Conservation (phyloP, 2,329 filamentous ascomycete genomes). For the Myriosclerotinia scirpicola region DNA sequence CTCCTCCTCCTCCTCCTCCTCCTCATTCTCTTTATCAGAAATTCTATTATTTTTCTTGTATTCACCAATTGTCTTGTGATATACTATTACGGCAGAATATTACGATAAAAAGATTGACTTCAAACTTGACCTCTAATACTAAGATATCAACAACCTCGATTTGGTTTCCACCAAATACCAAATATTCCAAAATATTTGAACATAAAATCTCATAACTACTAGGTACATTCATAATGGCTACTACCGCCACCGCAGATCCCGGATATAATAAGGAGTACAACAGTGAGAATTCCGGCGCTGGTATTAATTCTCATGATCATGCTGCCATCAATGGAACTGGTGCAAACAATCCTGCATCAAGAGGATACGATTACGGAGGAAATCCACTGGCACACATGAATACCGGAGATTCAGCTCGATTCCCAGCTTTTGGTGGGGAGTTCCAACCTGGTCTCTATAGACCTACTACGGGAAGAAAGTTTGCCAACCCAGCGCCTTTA, state of each 20-base stretch:
- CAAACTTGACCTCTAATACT: background rate
- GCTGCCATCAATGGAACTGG: conserved; percentile 21
- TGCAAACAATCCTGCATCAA: conserved; percentile 11
- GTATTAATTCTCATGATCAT: conserved; percentile 29
- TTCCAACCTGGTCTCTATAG: conserved; percentile 61
- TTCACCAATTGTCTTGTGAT: background rate
- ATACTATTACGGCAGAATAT: background rate
- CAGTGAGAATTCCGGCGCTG: conserved; percentile 15
- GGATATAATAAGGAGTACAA: conserved; percentile 32
- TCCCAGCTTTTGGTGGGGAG: conserved; percentile 58
- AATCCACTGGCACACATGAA: conserved; percentile 52
- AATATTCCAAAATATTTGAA: no score
- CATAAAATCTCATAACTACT: background rate
- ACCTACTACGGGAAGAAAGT: conserved; percentile 51
- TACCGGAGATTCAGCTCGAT: conserved; percentile 45
- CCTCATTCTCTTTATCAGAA: background rate
- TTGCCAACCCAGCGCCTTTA: conserved; percentile 61
- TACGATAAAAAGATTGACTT: background rate
- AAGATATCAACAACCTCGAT: background rate
- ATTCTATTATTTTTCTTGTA: background rate
- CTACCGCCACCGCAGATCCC: conserved; percentile 30
- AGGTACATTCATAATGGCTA: conserved; percentile 33
- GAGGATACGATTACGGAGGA: conserved; percentile 39
- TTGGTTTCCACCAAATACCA: background rate
- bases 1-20: background rate